Base-by-base conservation (phyloP, 441 rosid genomes). In the Aleurites moluccanus region DNA sequence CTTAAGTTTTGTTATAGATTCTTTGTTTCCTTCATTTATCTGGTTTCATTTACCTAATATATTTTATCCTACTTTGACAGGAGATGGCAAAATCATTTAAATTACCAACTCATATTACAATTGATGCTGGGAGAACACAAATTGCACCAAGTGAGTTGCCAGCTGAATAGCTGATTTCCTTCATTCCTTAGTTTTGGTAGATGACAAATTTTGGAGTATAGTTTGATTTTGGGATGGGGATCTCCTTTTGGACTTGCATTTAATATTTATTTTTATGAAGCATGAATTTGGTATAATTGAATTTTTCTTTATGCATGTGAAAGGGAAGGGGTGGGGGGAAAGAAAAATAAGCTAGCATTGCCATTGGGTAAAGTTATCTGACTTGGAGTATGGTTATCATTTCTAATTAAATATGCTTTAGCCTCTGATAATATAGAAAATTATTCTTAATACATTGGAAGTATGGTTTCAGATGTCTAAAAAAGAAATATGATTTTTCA, bases 41-140 rank as follows among this genome's bases (percentile, higher is more conserved):
- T 65, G 55, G 62, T 56, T 35, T 62, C 61, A 44, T 49, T 40
- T n/a, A 47, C 35, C 50, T 64, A 6, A 72, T 65, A 27, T 72
- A 18, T 18, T 67, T 63, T n/a, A 35, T 76, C 61, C 55, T 76
- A 78, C 71, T 80, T 76, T 77, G 69, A 42, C 92, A 95, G 99
- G 97, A 88, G 73, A 91, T 88, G 81, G 98, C 96, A 42, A 91
- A 89, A 83, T 83, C 89, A 55, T 90, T 95, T 73, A 88, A 90
- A 55, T 75, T 95, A 78, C 98, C 97, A 23, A 93, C 95, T 60
- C 98, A 95, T 86, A 83, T 95, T 52, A 95, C 99, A 45, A 87
- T 95, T 57, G 99, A 95, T 86, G 99, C 99, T 15, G 99, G 99
- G 82, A 91, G 96, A 80, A 95, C 99, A 0, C 99, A 95, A 85